Percentiles rank a stretch among this genome's conserved stretches.
These are phyloP conservation scores for Tulasnella calospora DNA, from an alignment of 768 basidiomycete species.

Conservation along the genomic window DNA sequence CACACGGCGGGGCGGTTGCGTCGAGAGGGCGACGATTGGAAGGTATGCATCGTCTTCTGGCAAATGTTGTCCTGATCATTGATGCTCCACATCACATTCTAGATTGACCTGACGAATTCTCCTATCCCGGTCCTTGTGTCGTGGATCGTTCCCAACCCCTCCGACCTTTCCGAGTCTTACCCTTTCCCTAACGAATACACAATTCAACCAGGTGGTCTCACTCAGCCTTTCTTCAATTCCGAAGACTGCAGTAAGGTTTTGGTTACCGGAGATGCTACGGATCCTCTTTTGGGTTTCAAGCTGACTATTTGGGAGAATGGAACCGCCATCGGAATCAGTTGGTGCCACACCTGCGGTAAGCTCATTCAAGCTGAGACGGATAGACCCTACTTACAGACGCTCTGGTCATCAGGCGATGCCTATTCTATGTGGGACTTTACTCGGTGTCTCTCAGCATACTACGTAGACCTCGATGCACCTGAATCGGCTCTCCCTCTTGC, in stretches of 20 bases:
- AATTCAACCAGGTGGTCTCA: constrained; percentile 15
- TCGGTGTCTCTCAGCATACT: constrained; percentile 1
- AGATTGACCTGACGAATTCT: constrained; percentile 20
- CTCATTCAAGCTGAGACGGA: background rate
- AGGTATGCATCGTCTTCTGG: background rate
- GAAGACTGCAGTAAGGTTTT: constrained; percentile 8
- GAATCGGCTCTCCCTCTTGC: constrained; percentile 14
- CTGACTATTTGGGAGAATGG: constrained; percentile 11
- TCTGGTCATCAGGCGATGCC: constrained; percentile 16
- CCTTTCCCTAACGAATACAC: background rate
- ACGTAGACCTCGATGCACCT: constrained; percentile 4
- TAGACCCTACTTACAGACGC: background rate
- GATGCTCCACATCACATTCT: background rate
- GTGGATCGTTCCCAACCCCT: background rate
- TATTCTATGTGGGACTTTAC: constrained; percentile 13
- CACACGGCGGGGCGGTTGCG: constrained; percentile 12
- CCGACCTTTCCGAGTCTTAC: background rate
- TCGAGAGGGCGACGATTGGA: constrained; percentile 18
- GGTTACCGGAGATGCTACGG: constrained; percentile 8
- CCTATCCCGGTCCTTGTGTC: constrained; percentile 20
- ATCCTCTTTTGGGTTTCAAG: constrained; percentile 20
- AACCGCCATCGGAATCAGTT: constrained; percentile 13
- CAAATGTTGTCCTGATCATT: background rate
- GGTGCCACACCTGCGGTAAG: constrained; percentile 19
- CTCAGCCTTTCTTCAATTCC: constrained; percentile 3